phyloP scores from a whole-genome alignment of 1,139 yeast species.

The Pichia sp. region DNA sequence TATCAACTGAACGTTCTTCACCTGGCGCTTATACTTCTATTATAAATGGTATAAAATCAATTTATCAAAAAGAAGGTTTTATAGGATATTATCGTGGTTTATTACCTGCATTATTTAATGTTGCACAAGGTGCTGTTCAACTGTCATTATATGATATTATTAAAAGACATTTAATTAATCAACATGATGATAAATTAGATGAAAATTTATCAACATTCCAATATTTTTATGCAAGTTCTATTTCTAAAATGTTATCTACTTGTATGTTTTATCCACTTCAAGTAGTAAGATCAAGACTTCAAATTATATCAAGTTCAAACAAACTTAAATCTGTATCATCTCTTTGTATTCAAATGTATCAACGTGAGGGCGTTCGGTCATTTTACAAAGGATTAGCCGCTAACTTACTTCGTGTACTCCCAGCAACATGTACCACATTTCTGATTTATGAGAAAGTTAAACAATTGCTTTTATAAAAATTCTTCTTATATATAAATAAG shows the following conservation, averaged over 20 bases:
- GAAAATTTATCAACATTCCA: constrained; percentile 42
- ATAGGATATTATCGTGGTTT: constrained; percentile 77
- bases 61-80: constrained; percentile 58
- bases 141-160: constrained; percentile 77
- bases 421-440: constrained; percentile 70
- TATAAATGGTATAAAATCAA: constrained; percentile 46
- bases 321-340: constrained; percentile 7
- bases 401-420: constrained; percentile 58
- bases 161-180: constrained; percentile 33
- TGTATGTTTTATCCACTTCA: constrained; percentile 77
- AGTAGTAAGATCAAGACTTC: constrained; percentile 72
- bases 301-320: constrained; percentile 32
- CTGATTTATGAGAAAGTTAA: constrained; percentile 52
- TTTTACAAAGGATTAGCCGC: constrained; percentile 79
- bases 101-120: constrained; percentile 74
- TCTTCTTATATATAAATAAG: too few relatives aligned
- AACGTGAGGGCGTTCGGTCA: constrained; percentile 48
- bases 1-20: constrained; percentile 46
- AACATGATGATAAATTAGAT: constrained; percentile 12
- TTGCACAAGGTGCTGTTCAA: constrained; percentile 83
- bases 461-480: background rate
- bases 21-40: constrained; percentile 53
- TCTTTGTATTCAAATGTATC: constrained; percentile 24
- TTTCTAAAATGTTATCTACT: constrained; percentile 65
- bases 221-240: constrained; percentile 58